Evolutionary conservation across 345 rosid species (phyloP), one percentile per base, ranked within the genome.

Genomic region (Populus ilicifolia): DNA sequence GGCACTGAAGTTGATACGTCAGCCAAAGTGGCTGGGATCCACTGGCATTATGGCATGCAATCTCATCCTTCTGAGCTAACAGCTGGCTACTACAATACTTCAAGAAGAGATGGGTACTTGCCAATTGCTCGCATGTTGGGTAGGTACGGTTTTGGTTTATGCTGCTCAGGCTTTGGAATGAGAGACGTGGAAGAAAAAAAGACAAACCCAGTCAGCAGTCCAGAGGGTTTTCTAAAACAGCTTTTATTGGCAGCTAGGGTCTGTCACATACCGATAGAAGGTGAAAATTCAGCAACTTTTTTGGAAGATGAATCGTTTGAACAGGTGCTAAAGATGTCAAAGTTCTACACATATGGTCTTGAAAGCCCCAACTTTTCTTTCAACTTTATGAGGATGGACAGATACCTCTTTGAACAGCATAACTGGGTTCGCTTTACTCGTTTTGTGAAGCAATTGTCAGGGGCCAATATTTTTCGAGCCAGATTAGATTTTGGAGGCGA

Each of bases 41-140:
- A 85, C 80, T 88, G 89, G 88, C 91, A 84, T 67, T 86, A 86
- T 74, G 72, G 72, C 69, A 82, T 84, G 48, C 8, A 78, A 44
- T 86, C 91, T 66, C 89, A 79, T 70, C 82, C 86, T 48, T 83
- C 91, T 8, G 91, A 86, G 81, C 66, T 85, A 69, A 86, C 89
- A 1, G 85, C 88, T 36, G 91, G 88, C 67, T 86, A 86, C 80
- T 87, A 82, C 74, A 88, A 88, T 71, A 88, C 91, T 56, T 79
- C 74, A 35, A 71, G 27, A 4, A 80, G 87, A 67, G 86, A 85
- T 79, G 89, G 88, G 20, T 88, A 82, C 86, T 73, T 86, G 52
- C 91, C 84, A 13, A 80, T 88, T 64, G 83, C 82, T 63, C 86
- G 83, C 56, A 82, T 88, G 84, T 80, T 86, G 70, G 85, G 79